Evolutionary conservation across 2,329 filamentous ascomycete genomes (phyloP).

Genomic region (Curvularia hawaiiensis): DNA sequence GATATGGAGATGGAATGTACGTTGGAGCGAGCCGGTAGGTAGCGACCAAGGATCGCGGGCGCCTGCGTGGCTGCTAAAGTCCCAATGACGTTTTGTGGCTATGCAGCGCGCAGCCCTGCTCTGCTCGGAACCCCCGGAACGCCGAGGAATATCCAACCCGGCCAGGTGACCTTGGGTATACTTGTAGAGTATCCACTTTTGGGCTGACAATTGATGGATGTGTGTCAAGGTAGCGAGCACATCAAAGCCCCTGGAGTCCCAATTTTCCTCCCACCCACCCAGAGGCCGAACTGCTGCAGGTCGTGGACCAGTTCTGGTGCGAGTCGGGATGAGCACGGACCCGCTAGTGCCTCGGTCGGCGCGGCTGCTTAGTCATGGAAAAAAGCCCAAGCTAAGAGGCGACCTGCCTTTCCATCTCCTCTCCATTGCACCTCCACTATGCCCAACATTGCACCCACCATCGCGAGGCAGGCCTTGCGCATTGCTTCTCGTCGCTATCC

Average conservation of each 20-base stretch:
- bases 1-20: constrained; percentile 6
- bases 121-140: constrained; percentile 13
- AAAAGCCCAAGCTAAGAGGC: constrained; percentile 10
- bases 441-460: constrained; percentile 63
- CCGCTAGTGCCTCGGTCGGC: constrained; percentile 1
- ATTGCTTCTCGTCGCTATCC: constrained; percentile 59
- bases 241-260: neutral
- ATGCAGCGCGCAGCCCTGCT: constrained; percentile 11
- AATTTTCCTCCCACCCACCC: neutral
- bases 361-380: constrained; percentile 3
- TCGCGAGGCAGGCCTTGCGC: constrained; percentile 75
- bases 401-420: constrained; percentile 7
- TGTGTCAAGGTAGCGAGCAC: neutral
- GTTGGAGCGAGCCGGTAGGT: constrained; percentile 6
- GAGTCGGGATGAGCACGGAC: neutral
- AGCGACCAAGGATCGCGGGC: constrained; percentile 32
- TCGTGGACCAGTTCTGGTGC: neutral
- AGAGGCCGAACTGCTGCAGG: neutral
- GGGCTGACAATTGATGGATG: neutral
- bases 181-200: neutral
- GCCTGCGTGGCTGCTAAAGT: constrained; percentile 27
- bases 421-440: constrained; percentile 41
- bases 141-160: constrained; percentile 5
- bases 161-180: constrained; percentile 4
- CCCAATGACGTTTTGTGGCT: constrained; percentile 19